Percentiles rank a stretch among this genome's conserved stretches.
These are phyloP conservation scores for Fusarium ambrosium DNA, from an alignment of 2,329 filamentous ascomycete species.

Conservation along the genomic window DNA sequence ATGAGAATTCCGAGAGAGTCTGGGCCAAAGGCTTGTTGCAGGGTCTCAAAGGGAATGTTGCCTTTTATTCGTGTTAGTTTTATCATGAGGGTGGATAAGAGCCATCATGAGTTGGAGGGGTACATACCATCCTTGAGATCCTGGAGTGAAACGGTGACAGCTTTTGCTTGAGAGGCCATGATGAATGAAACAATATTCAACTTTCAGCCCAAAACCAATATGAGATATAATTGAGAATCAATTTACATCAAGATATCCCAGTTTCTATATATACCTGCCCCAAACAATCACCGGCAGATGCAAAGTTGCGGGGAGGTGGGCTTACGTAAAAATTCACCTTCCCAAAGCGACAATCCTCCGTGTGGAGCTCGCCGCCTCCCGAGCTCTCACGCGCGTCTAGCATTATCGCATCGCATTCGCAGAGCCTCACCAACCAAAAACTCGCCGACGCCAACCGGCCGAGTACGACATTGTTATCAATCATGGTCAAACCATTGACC, in stretches of 20 bases:
- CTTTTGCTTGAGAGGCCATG: conserved; percentile 66
- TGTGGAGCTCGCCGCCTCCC: conserved; percentile 54
- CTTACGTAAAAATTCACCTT: conserved; percentile 46
- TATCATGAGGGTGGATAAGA: conserved; percentile 16
- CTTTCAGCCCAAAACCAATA: background rate
- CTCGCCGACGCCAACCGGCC: conserved; percentile 12
- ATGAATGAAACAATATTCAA: background rate
- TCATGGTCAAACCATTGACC: conserved; percentile 88
- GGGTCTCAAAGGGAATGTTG: conserved; percentile 74
- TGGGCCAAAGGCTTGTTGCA: conserved; percentile 88
- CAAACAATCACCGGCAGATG: conserved; percentile 2
- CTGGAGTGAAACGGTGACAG: conserved; percentile 72
- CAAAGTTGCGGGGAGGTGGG: conserved; percentile 31
- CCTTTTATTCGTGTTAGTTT: conserved; percentile 59
- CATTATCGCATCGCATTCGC: background rate
- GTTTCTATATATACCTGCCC: background rate
- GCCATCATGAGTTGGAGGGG: conserved; percentile 24
- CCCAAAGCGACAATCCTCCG: conserved; percentile 16
- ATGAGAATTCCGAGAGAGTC: conserved; percentile 92
- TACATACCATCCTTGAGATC: conserved; percentile 70
- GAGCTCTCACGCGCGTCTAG: conserved; percentile 6
- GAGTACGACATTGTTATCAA: background rate
- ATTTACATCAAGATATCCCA: background rate
- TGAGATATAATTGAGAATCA: background rate
- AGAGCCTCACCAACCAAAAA: conserved; percentile 17